Percentiles rank a stretch among this genome's conserved stretches.
Evolutionary conservation across 495 filamentous ascomycete genomes (phyloP).

Genomic region (Friedmanniomyces simplex): DNA sequence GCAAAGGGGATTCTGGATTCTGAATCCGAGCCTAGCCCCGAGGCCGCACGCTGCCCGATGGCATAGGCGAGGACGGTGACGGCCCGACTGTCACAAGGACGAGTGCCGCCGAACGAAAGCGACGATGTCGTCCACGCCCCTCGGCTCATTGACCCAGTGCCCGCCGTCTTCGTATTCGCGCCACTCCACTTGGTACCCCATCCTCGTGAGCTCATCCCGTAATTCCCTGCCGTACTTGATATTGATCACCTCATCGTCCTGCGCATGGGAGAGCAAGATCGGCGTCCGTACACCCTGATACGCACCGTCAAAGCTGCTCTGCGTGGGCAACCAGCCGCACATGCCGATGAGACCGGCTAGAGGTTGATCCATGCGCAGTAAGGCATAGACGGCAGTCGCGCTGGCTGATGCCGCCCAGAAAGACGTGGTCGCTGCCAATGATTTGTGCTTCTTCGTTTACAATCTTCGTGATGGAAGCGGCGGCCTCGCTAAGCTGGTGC

Average conservation of each 20-base stretch:
- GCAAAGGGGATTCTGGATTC: too few species aligned
- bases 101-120: conserved; percentile 2
- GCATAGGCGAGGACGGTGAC: too few species aligned
- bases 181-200: conserved; percentile 19
- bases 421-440: conserved; percentile 10
- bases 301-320: background rate
- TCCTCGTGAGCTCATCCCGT: conserved; percentile 1
- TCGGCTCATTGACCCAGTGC: conserved; percentile 24
- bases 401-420: conserved; percentile 25
- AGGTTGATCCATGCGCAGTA: background rate
- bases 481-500: background rate
- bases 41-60: too few species aligned
- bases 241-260: conserved; percentile 20
- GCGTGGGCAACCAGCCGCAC: conserved; percentile 20
- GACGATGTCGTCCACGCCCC: conserved; percentile 21
- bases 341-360: conserved; percentile 25
- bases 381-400: conserved; percentile 18
- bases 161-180: conserved; percentile 16
- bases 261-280: conserved; percentile 14
- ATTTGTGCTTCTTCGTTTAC: conserved; percentile 10
- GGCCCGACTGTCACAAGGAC: too few species aligned
- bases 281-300: conserved; percentile 3
- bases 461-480: background rate
- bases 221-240: conserved; percentile 14
- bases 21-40: too few species aligned